Evolutionary conservation across 2,329 filamentous ascomycete genomes (phyloP).

Genomic region (Ustulina deusta): DNA sequence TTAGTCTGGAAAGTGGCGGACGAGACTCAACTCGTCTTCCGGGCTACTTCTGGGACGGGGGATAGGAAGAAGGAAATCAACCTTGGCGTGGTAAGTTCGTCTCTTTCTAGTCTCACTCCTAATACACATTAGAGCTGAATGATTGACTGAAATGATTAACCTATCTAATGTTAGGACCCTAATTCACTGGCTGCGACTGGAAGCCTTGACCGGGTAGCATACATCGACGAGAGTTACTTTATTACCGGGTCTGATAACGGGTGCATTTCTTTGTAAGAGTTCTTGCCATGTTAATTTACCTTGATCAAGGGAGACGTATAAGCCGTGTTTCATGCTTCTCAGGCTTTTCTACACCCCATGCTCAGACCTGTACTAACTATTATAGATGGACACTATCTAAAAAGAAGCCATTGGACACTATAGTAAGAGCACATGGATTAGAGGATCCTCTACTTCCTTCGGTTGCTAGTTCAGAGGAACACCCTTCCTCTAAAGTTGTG

Average conservation of each 20-base stretch:
- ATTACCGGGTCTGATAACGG: slow-evolving; percentile 96
- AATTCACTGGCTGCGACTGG: slow-evolving; percentile 76
- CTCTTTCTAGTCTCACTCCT: neutral
- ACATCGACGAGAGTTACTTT: slow-evolving; percentile 89
- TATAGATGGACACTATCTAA: slow-evolving; percentile 60
- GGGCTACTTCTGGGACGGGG: slow-evolving; percentile 74
- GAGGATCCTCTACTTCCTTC: slow-evolving; percentile 77
- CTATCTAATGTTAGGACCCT: slow-evolving; percentile 52
- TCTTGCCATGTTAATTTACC: neutral
- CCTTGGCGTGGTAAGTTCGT: slow-evolving; percentile 31
- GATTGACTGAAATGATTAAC: slow-evolving; percentile 39
- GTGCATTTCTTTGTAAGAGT: slow-evolving; percentile 77
- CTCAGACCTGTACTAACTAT: slow-evolving; percentile 54
- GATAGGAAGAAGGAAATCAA: slow-evolving; percentile 61
- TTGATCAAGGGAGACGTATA: neutral
- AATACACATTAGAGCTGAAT: no score
- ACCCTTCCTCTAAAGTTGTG: slow-evolving; percentile 69
- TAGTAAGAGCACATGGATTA: slow-evolving; percentile 85
- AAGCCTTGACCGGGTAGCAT: slow-evolving; percentile 90
- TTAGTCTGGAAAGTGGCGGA: slow-evolving; percentile 92
- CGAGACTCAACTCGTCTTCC: slow-evolving; percentile 94
- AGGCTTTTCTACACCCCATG: neutral
- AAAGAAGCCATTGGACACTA: slow-evolving; percentile 90
- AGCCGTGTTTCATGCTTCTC: neutral
- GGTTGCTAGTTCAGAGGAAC: slow-evolving; percentile 77